A percentile compares a stretch with the other conserved stretches of the same genome.
These are phyloP conservation scores for Mallotus nudiflorus DNA, from an alignment of 345 rosid species.

Conservation along the genomic window DNA sequence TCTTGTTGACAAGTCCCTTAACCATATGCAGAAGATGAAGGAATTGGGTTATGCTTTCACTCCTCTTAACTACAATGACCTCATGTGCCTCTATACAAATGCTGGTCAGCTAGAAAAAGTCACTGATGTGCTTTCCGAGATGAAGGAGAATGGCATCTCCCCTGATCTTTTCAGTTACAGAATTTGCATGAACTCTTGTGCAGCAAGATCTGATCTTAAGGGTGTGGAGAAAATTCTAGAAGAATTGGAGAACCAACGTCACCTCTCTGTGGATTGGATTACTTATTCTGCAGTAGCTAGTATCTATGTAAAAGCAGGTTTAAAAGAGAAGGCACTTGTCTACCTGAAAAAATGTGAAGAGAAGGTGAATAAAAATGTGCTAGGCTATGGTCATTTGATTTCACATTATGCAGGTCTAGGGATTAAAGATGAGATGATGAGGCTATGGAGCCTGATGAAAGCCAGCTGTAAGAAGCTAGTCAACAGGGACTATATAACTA, in stretches of 20 bases:
- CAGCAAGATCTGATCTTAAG: slow-evolving; percentile 32
- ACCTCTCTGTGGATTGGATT: slow-evolving; percentile 44
- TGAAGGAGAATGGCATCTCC: slow-evolving; percentile 41
- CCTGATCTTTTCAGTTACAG: slow-evolving; percentile 47
- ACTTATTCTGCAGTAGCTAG: slow-evolving; percentile 37
- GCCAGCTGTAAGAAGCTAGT: slow-evolving; percentile 32
- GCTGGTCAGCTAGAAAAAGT: slow-evolving; percentile 40
- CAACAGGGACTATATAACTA: slow-evolving; percentile 41
- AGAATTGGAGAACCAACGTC: slow-evolving; percentile 37
- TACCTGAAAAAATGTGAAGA: slow-evolving; percentile 46
- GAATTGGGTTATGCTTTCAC: slow-evolving; percentile 35
- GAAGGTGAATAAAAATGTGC: slow-evolving; percentile 28
- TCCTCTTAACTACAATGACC: slow-evolving; percentile 34
- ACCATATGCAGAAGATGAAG: slow-evolving; percentile 42
- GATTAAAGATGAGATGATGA: slow-evolving; percentile 42
- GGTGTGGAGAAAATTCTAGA: slow-evolving; percentile 37
- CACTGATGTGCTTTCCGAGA: slow-evolving; percentile 35
- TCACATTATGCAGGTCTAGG: slow-evolving; percentile 43
- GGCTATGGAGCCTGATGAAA: slow-evolving; percentile 44
- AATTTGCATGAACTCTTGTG: slow-evolving; percentile 42
- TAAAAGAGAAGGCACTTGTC: slow-evolving; percentile 32
- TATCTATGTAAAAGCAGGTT: slow-evolving; percentile 39
- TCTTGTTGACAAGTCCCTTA: slow-evolving; percentile 40
- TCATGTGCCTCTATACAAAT: slow-evolving; percentile 40
- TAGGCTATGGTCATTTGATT: slow-evolving; percentile 43